A percentile compares a stretch with the other conserved stretches of the same genome.
phyloP scores from a whole-genome alignment of 106 monocot genomes.

The Dendrobium catenatum region DNA sequence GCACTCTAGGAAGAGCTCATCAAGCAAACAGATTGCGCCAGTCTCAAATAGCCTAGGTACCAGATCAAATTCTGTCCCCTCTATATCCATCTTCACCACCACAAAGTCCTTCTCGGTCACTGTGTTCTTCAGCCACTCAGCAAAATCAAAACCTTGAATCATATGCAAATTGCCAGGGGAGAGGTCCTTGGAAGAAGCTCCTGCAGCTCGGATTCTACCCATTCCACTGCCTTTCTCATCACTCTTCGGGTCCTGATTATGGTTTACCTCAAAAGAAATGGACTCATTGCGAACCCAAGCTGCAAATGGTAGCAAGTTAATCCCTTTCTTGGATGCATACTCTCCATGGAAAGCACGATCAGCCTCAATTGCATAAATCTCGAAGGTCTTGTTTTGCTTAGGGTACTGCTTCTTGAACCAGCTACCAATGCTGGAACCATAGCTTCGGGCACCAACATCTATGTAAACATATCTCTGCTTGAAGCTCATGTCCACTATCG shows the following conservation, averaged over 20 bases:
- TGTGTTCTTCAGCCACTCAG: slow-evolving; percentile 58
- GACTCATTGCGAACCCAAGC: slow-evolving; percentile 71
- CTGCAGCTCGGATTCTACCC: slow-evolving; percentile 40
- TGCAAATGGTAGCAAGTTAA: slow-evolving; percentile 48
- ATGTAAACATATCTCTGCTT: slow-evolving; percentile 53
- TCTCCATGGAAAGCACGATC: slow-evolving; percentile 48
- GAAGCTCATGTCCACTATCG: slow-evolving; percentile 56
- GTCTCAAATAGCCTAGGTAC: slow-evolving; percentile 63
- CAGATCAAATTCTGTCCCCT: slow-evolving; percentile 70
- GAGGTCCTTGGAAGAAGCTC: not conserved
- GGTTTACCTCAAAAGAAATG: slow-evolving; percentile 50
- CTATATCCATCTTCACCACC: slow-evolving; percentile 78
- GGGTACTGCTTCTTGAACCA: slow-evolving; percentile 85
- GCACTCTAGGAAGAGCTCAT: slow-evolving; percentile 73
- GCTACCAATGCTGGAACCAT: slow-evolving; percentile 72
- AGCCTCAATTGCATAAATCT: slow-evolving; percentile 61
- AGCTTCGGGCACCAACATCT: slow-evolving; percentile 65
- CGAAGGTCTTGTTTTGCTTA: slow-evolving; percentile 61
- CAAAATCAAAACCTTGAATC: slow-evolving; percentile 61
- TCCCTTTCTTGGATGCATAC: slow-evolving; percentile 42
- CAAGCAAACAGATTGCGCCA: slow-evolving; percentile 62
- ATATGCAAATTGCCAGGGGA: slow-evolving; percentile 18
- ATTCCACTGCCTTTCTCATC: slow-evolving; percentile 45
- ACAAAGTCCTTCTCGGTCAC: slow-evolving; percentile 53
- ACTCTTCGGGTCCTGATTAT: slow-evolving; percentile 26